A percentile compares a stretch with the other conserved stretches of the same genome.
phyloP scores from a whole-genome alignment of 2,329 filamentous ascomycete species.

The Xylariaceae sp. region DNA sequence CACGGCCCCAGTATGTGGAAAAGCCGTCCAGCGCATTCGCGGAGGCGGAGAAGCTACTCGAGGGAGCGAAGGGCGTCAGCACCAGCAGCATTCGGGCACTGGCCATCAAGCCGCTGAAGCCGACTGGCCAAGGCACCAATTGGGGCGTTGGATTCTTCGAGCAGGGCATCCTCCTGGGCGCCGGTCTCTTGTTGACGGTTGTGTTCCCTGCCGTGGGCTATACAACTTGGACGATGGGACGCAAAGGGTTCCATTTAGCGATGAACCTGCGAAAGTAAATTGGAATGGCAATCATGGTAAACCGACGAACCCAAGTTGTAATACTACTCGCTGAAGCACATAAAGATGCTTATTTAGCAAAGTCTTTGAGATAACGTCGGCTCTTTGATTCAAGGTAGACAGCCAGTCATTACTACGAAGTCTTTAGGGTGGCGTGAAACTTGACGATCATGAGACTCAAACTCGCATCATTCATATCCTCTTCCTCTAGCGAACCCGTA shows the following conservation, averaged over 20 bases:
- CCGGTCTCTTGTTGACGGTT: constrained; percentile 19
- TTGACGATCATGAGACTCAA: too few relatives aligned
- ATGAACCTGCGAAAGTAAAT: constrained; percentile 6
- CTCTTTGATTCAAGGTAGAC: too few relatives aligned
- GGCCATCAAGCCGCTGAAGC: constrained; percentile 23
- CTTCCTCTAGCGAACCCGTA: too few relatives aligned
- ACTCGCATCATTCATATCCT: too few relatives aligned
- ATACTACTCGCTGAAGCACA: too few relatives aligned
- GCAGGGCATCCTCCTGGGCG: constrained; percentile 38
- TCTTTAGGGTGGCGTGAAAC: too few relatives aligned
- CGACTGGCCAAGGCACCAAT: constrained; percentile 31
- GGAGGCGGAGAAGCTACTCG: constrained; percentile 14
- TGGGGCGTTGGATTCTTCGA: constrained; percentile 42
- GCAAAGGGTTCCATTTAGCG: constrained; percentile 8
- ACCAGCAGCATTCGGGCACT: constrained; percentile 11
- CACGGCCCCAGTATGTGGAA: constrained; percentile 38
- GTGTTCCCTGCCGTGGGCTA: constrained; percentile 9
- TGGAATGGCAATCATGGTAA: background rate
- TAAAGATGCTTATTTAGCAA: too few relatives aligned
- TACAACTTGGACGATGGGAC: constrained; percentile 8
- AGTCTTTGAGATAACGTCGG: too few relatives aligned
- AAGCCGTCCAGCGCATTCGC: constrained; percentile 11
- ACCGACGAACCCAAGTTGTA: too few relatives aligned
- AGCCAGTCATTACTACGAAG: too few relatives aligned
- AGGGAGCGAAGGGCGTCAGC: constrained; percentile 13